Evolutionary conservation across 441 rosid genomes (phyloP), one percentile per base, ranked within the genome.

Genomic region (Rhodomyrtus psidioides): DNA sequence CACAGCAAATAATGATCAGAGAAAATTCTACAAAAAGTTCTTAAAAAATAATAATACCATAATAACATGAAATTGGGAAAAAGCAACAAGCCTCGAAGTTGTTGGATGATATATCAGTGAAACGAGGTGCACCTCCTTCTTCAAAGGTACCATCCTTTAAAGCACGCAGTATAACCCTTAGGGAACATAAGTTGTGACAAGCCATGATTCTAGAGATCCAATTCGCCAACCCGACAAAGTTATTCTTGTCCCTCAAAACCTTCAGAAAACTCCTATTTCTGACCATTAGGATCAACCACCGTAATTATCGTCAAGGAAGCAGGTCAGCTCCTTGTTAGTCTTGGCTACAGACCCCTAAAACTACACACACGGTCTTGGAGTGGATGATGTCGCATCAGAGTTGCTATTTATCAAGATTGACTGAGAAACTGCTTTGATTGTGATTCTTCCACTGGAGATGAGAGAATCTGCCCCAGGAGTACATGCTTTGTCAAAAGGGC

Each of bases 51-150:
- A 42, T 85, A 23, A 56, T 44, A 53, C 19, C 30, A 79, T 24
- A 15, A 27, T 23, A 24, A 27, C 1, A 57, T 16, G 46, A 17
- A 59, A 27, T 26, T 12, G 28, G 17, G 46, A 24, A 34, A 13
- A 82, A 51, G 54, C 15, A 53, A 82, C 44, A 75, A 82, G 7
- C 83, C 74, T 83, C 28, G 92, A 92, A 88, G 92, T 91, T 92
- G 91, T 88, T n/a, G 86, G n/a, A 39, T 26, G 91, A 91, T 89
- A 94, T 84, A 90, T 96, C 99, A 49, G 89, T 81, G 39, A 88
- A 87, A 84, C 26, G 75, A 59, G 97, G 97, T 54, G 96, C 95
- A 62, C 98, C 98, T 53, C 98, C 97, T 84, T 93, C 98, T 89
- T 97, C 96, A 59, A 95, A 91, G 88, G 91, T 89, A 70, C 99